These are phyloP conservation scores for Rhodotorula graminis DNA, from an alignment of 768 basidiomycete species.

Conservation along the genomic window DNA sequence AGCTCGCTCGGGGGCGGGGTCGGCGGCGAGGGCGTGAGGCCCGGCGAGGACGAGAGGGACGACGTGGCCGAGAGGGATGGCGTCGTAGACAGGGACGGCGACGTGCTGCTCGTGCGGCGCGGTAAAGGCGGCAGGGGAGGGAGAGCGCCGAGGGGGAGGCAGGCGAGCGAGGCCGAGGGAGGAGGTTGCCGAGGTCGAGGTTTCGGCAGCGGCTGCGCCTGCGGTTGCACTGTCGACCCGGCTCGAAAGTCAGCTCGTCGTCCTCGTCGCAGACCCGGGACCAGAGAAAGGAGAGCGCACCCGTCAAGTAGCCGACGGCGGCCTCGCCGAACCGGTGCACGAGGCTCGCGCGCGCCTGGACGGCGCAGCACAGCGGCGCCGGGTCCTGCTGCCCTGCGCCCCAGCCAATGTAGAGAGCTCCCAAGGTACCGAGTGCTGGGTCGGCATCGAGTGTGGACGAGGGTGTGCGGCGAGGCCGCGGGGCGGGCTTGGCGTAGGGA, in stretches of 20 bases:
- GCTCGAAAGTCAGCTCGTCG: not conserved
- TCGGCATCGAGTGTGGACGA: not conserved
- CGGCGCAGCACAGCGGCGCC: constrained; percentile 23
- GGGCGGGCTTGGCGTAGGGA: not conserved
- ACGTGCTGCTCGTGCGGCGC: not conserved
- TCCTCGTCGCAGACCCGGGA: not conserved
- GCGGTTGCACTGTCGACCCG: not conserved
- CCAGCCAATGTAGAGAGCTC: constrained; percentile 29
- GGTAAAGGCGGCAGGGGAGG: not conserved
- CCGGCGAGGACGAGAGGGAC: not conserved
- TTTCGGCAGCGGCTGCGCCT: not conserved
- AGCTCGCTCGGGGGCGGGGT: not conserved
- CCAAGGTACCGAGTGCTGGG: not conserved
- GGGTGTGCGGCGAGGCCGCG: constrained; percentile 55
- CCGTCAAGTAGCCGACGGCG: constrained; percentile 12
- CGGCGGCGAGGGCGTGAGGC: not conserved
- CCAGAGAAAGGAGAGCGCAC: not conserved
- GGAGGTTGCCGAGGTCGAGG: not conserved
- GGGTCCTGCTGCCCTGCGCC: constrained; percentile 7
- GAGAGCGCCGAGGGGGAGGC: not conserved
- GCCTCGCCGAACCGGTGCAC: constrained; percentile 11
- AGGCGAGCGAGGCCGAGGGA: not conserved
- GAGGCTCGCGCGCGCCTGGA: constrained; percentile 1
- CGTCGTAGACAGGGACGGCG: not conserved
- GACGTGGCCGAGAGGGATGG: not conserved